Conservation (phyloP, 139 green algal genomes). For the Chlorella vulgaris region DNA sequence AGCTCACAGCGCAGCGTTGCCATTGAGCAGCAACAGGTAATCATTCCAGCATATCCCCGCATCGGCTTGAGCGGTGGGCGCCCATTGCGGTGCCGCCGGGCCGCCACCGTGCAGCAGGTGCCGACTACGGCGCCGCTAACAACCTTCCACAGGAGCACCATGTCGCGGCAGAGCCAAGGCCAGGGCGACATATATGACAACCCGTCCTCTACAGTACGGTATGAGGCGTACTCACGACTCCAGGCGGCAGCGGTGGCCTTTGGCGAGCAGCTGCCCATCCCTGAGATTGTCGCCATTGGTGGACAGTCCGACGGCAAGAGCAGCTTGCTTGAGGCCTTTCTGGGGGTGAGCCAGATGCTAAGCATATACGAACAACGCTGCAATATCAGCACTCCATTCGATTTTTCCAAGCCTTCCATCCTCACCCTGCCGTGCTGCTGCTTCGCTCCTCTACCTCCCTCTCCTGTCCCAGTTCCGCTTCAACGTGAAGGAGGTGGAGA, state of each 20-base stretch:
- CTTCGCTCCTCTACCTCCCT: not conserved
- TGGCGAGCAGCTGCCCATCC: conserved; percentile 84
- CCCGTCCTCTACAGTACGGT: conserved; percentile 64
- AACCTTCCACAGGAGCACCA: too few relatives aligned
- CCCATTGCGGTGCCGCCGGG: too few relatives aligned
- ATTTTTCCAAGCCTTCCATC: too few relatives aligned
- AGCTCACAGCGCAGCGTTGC: too few relatives aligned
- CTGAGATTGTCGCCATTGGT: conserved; percentile 93
- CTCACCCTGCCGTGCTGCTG: too few relatives aligned
- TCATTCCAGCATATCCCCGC: too few relatives aligned
- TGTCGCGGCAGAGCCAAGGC: conserved; percentile 4
- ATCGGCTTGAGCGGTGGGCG: too few relatives aligned
- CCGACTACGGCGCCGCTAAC: too few relatives aligned
- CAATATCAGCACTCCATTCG: too few relatives aligned
- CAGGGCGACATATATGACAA: conserved; percentile 73
- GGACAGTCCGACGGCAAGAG: conserved; percentile 93
- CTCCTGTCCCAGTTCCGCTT: conserved; percentile 79
- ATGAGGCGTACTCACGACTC: conserved; percentile 77
- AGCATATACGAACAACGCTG: too few relatives aligned
- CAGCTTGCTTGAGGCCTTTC: conserved; percentile 88
- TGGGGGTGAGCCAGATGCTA: conserved; percentile 69
- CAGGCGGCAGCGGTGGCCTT: conserved; percentile 71
- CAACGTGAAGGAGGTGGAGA: conserved; percentile 91
- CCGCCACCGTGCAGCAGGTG: too few relatives aligned
- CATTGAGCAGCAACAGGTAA: too few relatives aligned